phyloP scores from a whole-genome alignment of 2,329 filamentous ascomycete species.

The Aspergillus chevalieri region DNA sequence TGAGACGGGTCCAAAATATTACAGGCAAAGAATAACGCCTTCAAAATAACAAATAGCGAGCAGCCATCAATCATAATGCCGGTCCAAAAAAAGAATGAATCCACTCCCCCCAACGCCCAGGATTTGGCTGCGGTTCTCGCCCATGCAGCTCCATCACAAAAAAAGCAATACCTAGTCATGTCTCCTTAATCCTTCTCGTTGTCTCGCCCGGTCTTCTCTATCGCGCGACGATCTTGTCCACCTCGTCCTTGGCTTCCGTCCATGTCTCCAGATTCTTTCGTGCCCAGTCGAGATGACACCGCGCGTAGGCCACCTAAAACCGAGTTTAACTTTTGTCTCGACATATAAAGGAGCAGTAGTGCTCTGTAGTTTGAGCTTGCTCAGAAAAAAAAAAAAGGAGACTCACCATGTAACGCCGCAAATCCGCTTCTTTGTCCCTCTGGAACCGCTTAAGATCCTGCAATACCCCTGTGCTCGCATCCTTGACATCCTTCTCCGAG shows the following conservation, averaged over 20 bases:
- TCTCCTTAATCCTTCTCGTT: too few relatives aligned
- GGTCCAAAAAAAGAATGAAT: background rate
- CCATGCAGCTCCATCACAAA: background rate
- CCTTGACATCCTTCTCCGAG: slow-evolving; percentile 84
- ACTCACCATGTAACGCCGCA: slow-evolving; percentile 88
- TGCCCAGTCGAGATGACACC: slow-evolving; percentile 90
- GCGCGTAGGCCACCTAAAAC: slow-evolving; percentile 76
- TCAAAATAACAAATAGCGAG: background rate
- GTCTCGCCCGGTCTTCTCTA: slow-evolving; percentile 11
- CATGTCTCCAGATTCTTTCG: slow-evolving; percentile 85
- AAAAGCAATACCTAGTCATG: background rate
- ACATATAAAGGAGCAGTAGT: background rate
- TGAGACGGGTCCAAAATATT: background rate
- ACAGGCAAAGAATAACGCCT: background rate
- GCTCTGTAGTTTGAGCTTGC: slow-evolving; percentile 24
- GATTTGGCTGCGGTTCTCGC: background rate
- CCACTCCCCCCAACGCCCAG: background rate
- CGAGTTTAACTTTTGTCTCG: slow-evolving; percentile 5
- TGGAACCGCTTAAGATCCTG: slow-evolving; percentile 91
- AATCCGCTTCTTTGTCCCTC: slow-evolving; percentile 87
- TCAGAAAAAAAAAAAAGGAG: slow-evolving; percentile 16
- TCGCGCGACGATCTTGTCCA: slow-evolving; percentile 67
- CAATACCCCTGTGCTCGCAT: slow-evolving; percentile 81
- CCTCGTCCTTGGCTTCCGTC: slow-evolving; percentile 82
- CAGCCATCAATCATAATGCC: background rate